Percentiles rank a stretch among this genome's conserved stretches.
Evolutionary conservation across 2,329 filamentous ascomycete species (phyloP).

Genomic region (Apiospora pterosperma): DNA sequence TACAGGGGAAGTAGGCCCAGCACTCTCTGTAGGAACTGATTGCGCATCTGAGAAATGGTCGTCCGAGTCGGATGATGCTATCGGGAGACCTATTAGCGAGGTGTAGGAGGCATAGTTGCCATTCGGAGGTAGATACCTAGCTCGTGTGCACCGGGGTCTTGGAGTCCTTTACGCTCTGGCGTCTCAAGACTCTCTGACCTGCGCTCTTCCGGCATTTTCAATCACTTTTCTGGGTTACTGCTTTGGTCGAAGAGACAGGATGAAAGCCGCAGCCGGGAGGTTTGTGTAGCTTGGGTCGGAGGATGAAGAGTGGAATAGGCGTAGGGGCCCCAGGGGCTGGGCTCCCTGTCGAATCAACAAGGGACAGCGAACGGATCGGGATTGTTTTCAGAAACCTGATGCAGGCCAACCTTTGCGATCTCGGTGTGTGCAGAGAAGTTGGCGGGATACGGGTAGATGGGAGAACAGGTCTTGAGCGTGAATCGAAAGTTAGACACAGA

Average conservation of each 20-base stretch:
- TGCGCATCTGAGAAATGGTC: constrained; percentile 69
- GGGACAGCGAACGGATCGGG: not conserved
- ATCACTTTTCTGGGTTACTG: not conserved
- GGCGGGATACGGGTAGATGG: not conserved
- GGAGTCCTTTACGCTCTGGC: constrained; percentile 34
- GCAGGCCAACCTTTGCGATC: not conserved
- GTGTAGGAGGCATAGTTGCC: not conserved
- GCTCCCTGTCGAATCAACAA: not conserved
- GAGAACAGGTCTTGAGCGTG: not conserved
- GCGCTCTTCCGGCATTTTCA: constrained; percentile 23
- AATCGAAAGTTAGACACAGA: constrained; percentile 1
- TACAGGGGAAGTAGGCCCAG: constrained; percentile 45
- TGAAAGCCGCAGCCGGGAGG: constrained; percentile 1
- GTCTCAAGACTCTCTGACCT: constrained; percentile 27
- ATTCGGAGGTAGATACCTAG: constrained; percentile 39
- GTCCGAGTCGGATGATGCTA: constrained; percentile 60
- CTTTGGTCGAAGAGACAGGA: constrained; percentile 3
- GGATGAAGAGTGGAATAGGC: not conserved
- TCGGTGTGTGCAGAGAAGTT: not conserved
- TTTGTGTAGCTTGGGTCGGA: not conserved
- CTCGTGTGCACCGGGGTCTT: constrained; percentile 59
- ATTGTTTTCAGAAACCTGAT: not conserved
- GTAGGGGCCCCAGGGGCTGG: not conserved
- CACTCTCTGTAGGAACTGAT: constrained; percentile 35
- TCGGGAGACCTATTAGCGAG: constrained; percentile 9